A percentile compares a stretch with the other conserved stretches of the same genome.
These are phyloP conservation scores for Cryptosporidium sp. DNA, from an alignment of 169 alveolate species.

Conservation along the genomic window DNA sequence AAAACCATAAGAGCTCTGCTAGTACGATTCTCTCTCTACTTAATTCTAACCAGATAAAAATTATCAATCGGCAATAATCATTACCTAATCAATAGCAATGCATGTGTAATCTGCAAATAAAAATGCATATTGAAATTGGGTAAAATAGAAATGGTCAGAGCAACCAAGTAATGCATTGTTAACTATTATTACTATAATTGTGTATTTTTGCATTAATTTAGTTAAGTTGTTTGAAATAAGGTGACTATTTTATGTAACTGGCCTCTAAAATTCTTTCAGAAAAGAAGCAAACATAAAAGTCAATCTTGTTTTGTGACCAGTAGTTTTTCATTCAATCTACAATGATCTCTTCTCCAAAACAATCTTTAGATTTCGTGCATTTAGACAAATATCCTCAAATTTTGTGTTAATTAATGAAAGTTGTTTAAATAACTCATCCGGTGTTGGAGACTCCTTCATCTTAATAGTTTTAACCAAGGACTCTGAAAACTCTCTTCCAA, in stretches of 20 bases:
- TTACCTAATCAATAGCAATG: background rate
- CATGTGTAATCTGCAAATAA: background rate
- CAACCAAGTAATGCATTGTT: background rate
- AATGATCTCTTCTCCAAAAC: conserved; percentile 86
- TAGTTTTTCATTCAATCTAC: background rate
- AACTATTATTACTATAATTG: background rate
- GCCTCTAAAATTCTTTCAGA: background rate
- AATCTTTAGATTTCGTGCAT: conserved; percentile 90
- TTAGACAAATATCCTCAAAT: conserved; percentile 89
- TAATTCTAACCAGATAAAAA: background rate
- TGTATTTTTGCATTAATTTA: too few relatives aligned
- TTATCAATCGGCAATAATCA: too few relatives aligned
- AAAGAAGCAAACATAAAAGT: background rate
- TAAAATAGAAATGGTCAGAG: background rate
- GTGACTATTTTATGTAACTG: background rate
- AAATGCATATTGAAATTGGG: background rate
- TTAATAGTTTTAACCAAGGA: conserved; percentile 94
- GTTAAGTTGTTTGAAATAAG: background rate
- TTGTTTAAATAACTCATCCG: conserved; percentile 93
- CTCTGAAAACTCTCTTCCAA: conserved; percentile 90
- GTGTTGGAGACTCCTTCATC: conserved; percentile 92
- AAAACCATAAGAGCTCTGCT: background rate
- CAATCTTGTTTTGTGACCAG: background rate
- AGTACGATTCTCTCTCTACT: too few relatives aligned
- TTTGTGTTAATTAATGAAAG: conserved; percentile 87